Base-by-base conservation (phyloP, 2,329 filamentous ascomycete genomes). In the Raffaelea deltoideospora region DNA sequence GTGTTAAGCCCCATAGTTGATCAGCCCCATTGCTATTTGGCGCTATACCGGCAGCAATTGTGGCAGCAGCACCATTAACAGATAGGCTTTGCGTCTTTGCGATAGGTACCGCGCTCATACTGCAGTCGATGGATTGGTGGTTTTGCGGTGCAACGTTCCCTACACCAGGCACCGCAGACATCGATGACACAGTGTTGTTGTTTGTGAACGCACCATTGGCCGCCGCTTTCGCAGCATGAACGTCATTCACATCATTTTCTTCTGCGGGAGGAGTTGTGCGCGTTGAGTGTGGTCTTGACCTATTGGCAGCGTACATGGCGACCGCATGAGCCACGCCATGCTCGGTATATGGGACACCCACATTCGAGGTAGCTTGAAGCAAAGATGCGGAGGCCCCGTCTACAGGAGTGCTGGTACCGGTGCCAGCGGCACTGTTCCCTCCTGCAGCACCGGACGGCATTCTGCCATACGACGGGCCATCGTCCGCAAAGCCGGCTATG, bases 231-330 rank as follows among this genome's bases (percentile, higher is more conserved):
- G n/a, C n/a, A n/a, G n/a, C n/a, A n/a, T n/a, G n/a, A n/a, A 15
- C 14, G 17, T 19, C 14, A 17, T 31, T 20, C 15, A 18, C 17
- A 20, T 19, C 33, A 13, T 32, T 17, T 26, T 15, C 31, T 26
- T 73, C 68, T 0, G 68, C 65, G 5, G 69, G 68, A n/a, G 69
- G 67, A 15, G 68, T 73, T 30, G 59, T 54, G 21, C 55, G 49
- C 17, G 57, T 53, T 18, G 57, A 14, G 4, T 23, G 6, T 10
- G 40, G 35, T 44, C 27, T 47, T 48, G 43, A 42, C 30, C 39
- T 43, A 18, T 35, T 42, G 11, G 38, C 38, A 3, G 37, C 37
- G n/a, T 45, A 43, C 29, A 43, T 21, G 6, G 43, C 36, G 5
- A 39, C 41, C 1, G 44, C 44, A 17, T 44, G 42, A 5, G 44